Conservation (phyloP, 1,284 basidiomycete species). For the Hortiboletus rubellus region DNA sequence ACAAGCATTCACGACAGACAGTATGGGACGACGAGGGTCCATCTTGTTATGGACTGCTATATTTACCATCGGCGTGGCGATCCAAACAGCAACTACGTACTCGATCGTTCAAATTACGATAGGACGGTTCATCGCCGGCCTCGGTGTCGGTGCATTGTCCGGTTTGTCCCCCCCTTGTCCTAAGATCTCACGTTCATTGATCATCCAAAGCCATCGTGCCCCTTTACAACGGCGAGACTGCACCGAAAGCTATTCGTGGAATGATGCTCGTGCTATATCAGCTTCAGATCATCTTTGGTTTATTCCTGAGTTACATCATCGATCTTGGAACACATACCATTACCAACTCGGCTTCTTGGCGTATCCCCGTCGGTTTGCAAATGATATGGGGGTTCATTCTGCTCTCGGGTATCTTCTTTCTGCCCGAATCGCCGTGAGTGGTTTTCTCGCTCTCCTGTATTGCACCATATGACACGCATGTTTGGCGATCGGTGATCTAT, state of each 20-base stretch:
- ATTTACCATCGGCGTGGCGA: constrained; percentile 68
- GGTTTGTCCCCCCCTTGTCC: constrained; percentile 35
- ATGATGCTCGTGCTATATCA: constrained; percentile 75
- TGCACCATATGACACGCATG: neutral
- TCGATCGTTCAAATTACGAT: constrained; percentile 67
- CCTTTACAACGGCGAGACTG: constrained; percentile 78
- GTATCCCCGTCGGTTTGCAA: constrained; percentile 69
- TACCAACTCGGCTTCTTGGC: constrained; percentile 64
- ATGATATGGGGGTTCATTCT: constrained; percentile 66
- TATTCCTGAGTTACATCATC: constrained; percentile 19
- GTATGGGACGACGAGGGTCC: constrained; percentile 69
- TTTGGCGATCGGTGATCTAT: neutral
- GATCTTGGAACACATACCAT: constrained; percentile 47
- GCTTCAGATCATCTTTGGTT: constrained; percentile 52
- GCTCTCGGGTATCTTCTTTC: constrained; percentile 68
- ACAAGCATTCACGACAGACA: constrained; percentile 76
- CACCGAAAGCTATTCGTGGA: constrained; percentile 74
- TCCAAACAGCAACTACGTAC: constrained; percentile 65
- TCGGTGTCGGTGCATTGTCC: constrained; percentile 76
- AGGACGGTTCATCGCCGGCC: constrained; percentile 67
- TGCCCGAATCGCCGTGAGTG: constrained; percentile 75
- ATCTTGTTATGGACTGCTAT: constrained; percentile 74
- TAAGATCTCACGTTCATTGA: neutral
- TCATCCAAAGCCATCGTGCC: constrained; percentile 64
- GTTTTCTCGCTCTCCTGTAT: neutral